Percentiles rank a stretch among this genome's conserved stretches.
Conservation (phyloP, 2,329 filamentous ascomycete genomes). For the Elsinoe fawcettii region DNA sequence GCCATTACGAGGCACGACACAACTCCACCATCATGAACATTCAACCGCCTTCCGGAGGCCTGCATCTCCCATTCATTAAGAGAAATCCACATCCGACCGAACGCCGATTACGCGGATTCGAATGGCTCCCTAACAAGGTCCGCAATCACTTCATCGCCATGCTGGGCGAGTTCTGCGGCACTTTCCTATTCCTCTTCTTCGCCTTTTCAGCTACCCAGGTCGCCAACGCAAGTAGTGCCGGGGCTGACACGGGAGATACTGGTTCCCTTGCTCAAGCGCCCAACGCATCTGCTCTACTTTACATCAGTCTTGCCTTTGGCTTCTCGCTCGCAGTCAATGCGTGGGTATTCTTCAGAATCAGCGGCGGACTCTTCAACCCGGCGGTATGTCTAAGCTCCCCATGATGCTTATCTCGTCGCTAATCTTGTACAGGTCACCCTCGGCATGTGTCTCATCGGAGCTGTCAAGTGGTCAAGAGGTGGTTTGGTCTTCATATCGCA, state of each 20-base stretch:
- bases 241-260: constrained; percentile 19
- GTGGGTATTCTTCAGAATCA: constrained; percentile 40
- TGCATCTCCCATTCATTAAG: constrained; percentile 35
- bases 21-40: constrained; percentile 32
- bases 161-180: constrained; percentile 39
- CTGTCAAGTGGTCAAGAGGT: constrained; percentile 39
- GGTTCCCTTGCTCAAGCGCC: constrained; percentile 29
- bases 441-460: constrained; percentile 42
- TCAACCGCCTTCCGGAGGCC: constrained; percentile 29
- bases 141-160: constrained; percentile 36
- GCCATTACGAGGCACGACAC: constrained; percentile 6
- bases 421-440: constrained; percentile 35
- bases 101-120: constrained; percentile 32
- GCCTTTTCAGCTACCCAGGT: constrained; percentile 34
- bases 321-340: constrained; percentile 39
- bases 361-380: constrained; percentile 32
- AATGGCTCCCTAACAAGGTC: constrained; percentile 38
- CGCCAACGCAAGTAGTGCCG: constrained; percentile 32
- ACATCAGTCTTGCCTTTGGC: constrained; percentile 36
- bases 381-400: constrained; percentile 28
- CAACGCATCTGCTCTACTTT: constrained; percentile 32
- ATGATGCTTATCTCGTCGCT: too few species aligned
- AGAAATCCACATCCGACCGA: constrained; percentile 23
- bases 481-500: constrained; percentile 39
- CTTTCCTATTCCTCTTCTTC: constrained; percentile 40